Evolutionary conservation across 225 moss, liverwort and hornwort species (phyloP).

Genomic region (Sphagnum tenellum): DNA sequence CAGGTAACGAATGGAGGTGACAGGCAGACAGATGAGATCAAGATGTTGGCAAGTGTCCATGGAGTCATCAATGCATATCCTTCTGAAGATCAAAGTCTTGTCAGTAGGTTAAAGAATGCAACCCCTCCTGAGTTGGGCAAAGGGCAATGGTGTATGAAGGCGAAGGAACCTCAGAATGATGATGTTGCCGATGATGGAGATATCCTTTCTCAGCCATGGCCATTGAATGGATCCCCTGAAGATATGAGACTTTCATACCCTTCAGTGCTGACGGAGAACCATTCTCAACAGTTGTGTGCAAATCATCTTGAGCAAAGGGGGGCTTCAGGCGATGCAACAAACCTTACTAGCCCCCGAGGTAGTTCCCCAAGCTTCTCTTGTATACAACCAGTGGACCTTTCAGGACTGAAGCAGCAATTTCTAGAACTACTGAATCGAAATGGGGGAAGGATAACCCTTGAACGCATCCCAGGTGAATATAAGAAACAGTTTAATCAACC

Average conservation of each 20-base stretch:
- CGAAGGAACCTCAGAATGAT: conserved; percentile 32
- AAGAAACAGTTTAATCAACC: too few relatives aligned
- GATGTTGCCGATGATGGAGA: conserved; percentile 19
- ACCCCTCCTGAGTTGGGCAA: conserved; percentile 25
- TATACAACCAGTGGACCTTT: too few relatives aligned
- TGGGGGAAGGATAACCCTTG: too few relatives aligned
- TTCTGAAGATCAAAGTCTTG: conserved; percentile 19
- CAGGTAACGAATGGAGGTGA: too few relatives aligned
- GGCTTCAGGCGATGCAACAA: conserved; percentile 14
- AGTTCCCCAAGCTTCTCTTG: conserved; percentile 14
- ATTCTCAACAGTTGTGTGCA: conserved; percentile 42
- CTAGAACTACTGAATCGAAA: too few relatives aligned
- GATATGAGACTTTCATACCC: conserved; percentile 11
- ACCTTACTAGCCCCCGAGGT: conserved; percentile 52
- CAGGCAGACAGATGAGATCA: too few relatives aligned
- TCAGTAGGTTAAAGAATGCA: conserved; percentile 39
- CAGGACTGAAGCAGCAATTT: too few relatives aligned
- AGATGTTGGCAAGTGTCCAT: too few relatives aligned
- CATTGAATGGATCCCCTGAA: conserved; percentile 12
- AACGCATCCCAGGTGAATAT: too few relatives aligned
- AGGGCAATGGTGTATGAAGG: conserved; percentile 23
- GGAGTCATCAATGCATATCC: conserved; percentile 11
- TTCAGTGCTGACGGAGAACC: conserved; percentile 16
- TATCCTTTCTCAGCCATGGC: conserved; percentile 25
- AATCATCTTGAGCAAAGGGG: conserved; percentile 34